Base-by-base conservation (phyloP, 2,329 filamentous ascomycete species). In the Arthrobotrys sphaeroides region DNA sequence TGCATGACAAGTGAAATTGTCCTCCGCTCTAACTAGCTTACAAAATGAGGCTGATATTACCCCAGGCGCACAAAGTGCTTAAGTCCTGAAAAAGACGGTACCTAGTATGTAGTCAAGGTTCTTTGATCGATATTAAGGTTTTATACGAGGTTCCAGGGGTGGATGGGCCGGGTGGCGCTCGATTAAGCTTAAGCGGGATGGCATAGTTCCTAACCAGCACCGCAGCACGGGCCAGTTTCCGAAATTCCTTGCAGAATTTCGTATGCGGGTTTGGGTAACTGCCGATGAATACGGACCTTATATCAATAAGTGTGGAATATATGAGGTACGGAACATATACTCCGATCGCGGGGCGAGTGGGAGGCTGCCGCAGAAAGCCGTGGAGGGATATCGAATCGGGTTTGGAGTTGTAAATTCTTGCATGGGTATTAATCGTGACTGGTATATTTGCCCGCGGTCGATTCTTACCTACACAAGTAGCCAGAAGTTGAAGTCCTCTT, bases 111-210 rank as follows among this genome's bases (percentile, higher is more conserved):
- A 38, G 10, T 31, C 22, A 38, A 16, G 7, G 13, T 20, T n/a
- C n/a, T n/a, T n/a, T n/a, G n/a, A n/a, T n/a, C n/a, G 13, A 26
- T 36, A 16, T 55, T 60, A 60, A 60, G 55, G 36, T 49, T 45
- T 64, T 64, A 64, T 64, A 64, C 59, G 59, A 64, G 42, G n/a
- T 26, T 2, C 36, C 55, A 43, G 40, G 55, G 40, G 16, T 31
- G 2, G 1, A 28, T 5, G 40, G 18, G 12, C 31, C 20, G 62
- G 45, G 47, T 66, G 47, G 62, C 45, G 62, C 49, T 66, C 62
- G 62, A 53, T 55, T 66, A 53, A 66, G 45, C 51, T 55, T 55
- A 55, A 55, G 51, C 51, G 51, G 51, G 51, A 55, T 9, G 62
- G 36, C 10, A 16, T 13, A 18, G n/a, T 36, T 31, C 43, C 24